A percentile compares a stretch with the other conserved stretches of the same genome.
Conservation (phyloP, 257 asterid species). For the Henckelia pumila region DNA sequence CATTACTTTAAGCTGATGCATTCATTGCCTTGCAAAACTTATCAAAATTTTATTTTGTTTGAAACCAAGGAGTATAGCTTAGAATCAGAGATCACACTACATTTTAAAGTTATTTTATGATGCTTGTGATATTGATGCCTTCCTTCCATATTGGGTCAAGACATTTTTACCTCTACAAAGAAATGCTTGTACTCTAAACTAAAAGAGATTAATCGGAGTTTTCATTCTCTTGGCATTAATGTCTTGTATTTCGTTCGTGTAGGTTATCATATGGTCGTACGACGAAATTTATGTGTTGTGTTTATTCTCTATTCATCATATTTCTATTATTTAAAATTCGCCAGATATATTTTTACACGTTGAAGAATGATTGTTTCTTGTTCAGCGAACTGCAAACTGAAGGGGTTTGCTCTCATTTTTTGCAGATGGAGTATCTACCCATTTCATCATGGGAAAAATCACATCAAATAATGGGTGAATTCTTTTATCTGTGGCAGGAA, state of each 20-base stretch:
- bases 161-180: not conserved
- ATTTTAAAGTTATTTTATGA: not conserved
- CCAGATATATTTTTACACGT: not conserved
- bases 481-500: constrained; percentile 85
- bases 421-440: constrained; percentile 92
- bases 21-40: not conserved
- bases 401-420: constrained; percentile 19
- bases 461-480: constrained; percentile 78
- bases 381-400: not conserved
- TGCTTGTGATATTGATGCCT: not conserved
- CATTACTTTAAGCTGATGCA: not conserved
- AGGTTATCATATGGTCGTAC: too few species aligned
- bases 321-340: not conserved
- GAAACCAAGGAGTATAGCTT: not conserved
- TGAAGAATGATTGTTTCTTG: constrained; percentile 12
- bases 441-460: constrained; percentile 90
- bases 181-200: not conserved
- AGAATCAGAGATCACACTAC: not conserved
- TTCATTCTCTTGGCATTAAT: not conserved
- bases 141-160: not conserved
- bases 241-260: not conserved
- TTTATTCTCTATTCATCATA: not conserved
- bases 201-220: not conserved
- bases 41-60: not conserved
- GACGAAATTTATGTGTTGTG: too few species aligned